Evolutionary conservation across 2,329 filamentous ascomycete species (phyloP).

Genomic region (Magnaporthiopsis rhizophila): DNA sequence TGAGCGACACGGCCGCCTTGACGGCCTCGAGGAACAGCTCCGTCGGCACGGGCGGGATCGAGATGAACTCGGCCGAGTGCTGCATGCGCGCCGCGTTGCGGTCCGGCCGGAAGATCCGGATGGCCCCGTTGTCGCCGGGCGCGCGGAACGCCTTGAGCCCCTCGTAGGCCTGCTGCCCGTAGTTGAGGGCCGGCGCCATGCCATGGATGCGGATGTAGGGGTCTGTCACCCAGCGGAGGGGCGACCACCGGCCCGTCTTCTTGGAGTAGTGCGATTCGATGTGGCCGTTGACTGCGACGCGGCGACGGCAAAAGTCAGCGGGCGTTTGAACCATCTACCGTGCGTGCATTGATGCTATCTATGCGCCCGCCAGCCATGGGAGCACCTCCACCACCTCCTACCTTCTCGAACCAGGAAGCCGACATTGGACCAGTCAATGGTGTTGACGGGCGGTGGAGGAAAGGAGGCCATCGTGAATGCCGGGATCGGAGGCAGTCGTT

Average conservation of each 20-base stretch:
- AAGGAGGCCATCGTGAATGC: slow-evolving; percentile 31
- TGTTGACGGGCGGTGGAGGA: slow-evolving; percentile 68
- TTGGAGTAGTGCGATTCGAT: slow-evolving; percentile 79
- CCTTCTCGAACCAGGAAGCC: slow-evolving; percentile 91
- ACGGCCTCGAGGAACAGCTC: slow-evolving; percentile 69
- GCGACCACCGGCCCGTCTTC: slow-evolving; percentile 67
- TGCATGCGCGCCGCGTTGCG: slow-evolving; percentile 80
- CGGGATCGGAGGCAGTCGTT: neutral
- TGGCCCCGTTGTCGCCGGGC: slow-evolving; percentile 52
- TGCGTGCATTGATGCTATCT: neutral
- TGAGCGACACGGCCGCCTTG: slow-evolving; percentile 74
- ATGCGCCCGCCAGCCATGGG: neutral
- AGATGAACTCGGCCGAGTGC: slow-evolving; percentile 75
- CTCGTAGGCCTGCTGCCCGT: slow-evolving; percentile 95
- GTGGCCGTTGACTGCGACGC: slow-evolving; percentile 75
- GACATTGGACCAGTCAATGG: slow-evolving; percentile 89
- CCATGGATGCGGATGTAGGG: slow-evolving; percentile 86
- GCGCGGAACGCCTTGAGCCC: slow-evolving; percentile 94
- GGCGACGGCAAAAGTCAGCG: neutral
- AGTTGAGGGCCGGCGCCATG: slow-evolving; percentile 93
- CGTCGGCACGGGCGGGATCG: slow-evolving; percentile 71
- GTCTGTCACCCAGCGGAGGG: slow-evolving; percentile 70
- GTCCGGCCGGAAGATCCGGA: slow-evolving; percentile 81
- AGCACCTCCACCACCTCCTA: slow-evolving; percentile 27
- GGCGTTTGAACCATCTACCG: neutral